These are phyloP conservation scores for Beta macrorhiza DNA, from an alignment of 179 eudicot genomes.

Conservation along the genomic window DNA sequence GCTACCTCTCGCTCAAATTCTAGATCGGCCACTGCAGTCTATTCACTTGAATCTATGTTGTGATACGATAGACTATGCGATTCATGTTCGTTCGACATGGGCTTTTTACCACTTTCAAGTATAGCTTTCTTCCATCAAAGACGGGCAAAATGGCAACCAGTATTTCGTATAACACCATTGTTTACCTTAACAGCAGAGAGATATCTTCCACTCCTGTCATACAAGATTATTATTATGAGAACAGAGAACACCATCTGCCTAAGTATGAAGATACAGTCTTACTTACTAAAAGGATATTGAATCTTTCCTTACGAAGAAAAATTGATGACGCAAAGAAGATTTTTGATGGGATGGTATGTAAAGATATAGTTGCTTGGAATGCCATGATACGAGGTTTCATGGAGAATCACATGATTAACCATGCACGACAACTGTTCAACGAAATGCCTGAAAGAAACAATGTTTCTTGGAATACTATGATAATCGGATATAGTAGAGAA, in stretches of 20 bases:
- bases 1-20: too few species aligned
- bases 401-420: slow-evolving; percentile 19
- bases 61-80: too few species aligned
- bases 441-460: slow-evolving; percentile 30
- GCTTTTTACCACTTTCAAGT: neutral
- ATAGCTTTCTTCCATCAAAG: neutral
- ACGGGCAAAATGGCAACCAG: neutral
- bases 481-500: slow-evolving; percentile 28
- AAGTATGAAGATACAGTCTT: neutral
- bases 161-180: neutral
- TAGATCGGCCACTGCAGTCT: too few species aligned
- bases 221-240: neutral
- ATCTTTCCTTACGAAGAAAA: slow-evolving; percentile 25
- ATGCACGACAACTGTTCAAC: slow-evolving; percentile 36
- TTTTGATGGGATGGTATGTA: slow-evolving; percentile 27
- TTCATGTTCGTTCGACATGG: too few species aligned
- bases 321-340: slow-evolving; percentile 27
- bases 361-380: slow-evolving; percentile 35
- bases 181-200: neutral
- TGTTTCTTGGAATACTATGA: slow-evolving; percentile 36
- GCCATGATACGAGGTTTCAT: slow-evolving; percentile 34
- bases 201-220: neutral
- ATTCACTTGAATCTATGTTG: too few species aligned
- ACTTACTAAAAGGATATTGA: slow-evolving; percentile 27
- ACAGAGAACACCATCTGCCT: neutral